A percentile compares a stretch with the other conserved stretches of the same genome.
These are phyloP conservation scores for Erythrobasidium hasegawianum DNA, from an alignment of 1,284 basidiomycete genomes.

Conservation along the genomic window DNA sequence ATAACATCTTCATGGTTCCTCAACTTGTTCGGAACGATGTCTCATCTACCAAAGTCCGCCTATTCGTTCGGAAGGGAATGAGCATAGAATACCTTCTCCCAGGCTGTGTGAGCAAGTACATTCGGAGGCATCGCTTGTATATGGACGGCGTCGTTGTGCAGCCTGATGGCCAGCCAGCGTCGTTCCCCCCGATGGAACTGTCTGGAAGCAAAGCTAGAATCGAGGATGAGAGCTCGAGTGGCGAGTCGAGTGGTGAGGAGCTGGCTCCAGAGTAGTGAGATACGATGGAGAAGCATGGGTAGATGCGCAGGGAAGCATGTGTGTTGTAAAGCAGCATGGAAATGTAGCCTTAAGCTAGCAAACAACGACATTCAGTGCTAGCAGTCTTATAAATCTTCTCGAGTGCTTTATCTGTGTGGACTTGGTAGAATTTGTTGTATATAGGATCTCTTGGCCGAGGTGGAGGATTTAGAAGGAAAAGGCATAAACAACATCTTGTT, in stretches of 20 bases:
- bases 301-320: too few relatives aligned
- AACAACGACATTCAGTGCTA: too few relatives aligned
- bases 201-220: not conserved
- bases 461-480: too few relatives aligned
- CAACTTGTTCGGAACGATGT: slow-evolving; percentile 99
- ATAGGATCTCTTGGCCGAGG: too few relatives aligned
- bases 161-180: slow-evolving; percentile 24
- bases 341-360: too few relatives aligned
- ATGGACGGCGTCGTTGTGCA: slow-evolving; percentile 34
- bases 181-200: slow-evolving; percentile 27
- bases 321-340: too few relatives aligned
- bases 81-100: slow-evolving; percentile 91
- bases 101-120: slow-evolving; percentile 88
- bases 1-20: slow-evolving; percentile 89
- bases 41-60: slow-evolving; percentile 82
- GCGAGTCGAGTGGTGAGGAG: slow-evolving; percentile 1
- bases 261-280: not conserved
- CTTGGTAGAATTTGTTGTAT: too few relatives aligned
- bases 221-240: slow-evolving; percentile 1
- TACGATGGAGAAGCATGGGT: too few relatives aligned
- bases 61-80: slow-evolving; percentile 88
- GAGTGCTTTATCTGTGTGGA: too few relatives aligned
- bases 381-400: too few relatives aligned
- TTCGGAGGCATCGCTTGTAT: slow-evolving; percentile 67
- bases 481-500: too few relatives aligned